Conservation (phyloP, 2,329 filamentous ascomycete species). For the Uncinocarpus reesii region DNA sequence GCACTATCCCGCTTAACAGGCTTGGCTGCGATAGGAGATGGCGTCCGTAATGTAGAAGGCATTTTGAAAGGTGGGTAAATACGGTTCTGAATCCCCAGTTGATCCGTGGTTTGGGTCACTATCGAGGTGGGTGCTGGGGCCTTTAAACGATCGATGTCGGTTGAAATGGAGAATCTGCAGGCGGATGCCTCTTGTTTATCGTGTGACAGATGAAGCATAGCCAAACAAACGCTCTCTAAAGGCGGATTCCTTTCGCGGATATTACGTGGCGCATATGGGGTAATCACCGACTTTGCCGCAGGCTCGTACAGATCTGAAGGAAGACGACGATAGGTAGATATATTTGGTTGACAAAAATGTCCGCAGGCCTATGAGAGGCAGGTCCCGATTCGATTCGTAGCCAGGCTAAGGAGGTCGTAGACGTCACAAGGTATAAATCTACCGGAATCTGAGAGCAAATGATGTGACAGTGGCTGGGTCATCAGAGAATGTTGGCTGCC, state of each 20-base stretch:
- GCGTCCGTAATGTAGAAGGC: conserved; percentile 14
- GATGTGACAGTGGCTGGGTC: neutral
- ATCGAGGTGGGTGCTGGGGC: neutral
- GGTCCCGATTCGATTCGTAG: neutral
- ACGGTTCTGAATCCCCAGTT: neutral
- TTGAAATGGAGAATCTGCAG: neutral
- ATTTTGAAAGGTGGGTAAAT: conserved; percentile 4
- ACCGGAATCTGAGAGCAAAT: neutral
- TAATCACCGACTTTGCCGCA: neutral
- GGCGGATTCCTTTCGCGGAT: neutral
- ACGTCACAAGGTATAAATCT: neutral
- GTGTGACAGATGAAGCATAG: neutral
- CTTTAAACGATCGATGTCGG: neutral
- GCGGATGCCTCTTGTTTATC: neutral
- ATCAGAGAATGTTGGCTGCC: neutral
- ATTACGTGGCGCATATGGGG: neutral
- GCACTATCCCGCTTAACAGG: conserved; percentile 2
- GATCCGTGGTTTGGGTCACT: neutral
- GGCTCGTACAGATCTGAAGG: neutral
- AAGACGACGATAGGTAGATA: neutral
- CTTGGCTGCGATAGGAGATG: conserved; percentile 6
- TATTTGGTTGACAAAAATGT: neutral
- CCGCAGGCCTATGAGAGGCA: neutral
- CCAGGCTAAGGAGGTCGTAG: neutral
- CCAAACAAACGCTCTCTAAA: neutral